Base-by-base conservation (phyloP, 768 basidiomycete genomes). In the Termitomyces eurrhizus region DNA sequence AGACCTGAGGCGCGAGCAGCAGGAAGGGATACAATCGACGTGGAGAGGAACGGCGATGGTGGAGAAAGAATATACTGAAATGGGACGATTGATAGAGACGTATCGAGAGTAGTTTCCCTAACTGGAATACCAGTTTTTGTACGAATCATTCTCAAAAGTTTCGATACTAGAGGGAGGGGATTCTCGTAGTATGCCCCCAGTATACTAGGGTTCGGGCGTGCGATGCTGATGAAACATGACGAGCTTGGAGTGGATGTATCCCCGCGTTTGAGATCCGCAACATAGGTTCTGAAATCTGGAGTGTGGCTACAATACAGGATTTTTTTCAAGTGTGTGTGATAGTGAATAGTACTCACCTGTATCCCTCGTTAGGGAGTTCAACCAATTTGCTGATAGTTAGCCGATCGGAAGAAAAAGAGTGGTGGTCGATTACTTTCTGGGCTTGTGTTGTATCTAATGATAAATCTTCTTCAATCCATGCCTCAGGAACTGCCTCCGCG, bases 41-140 rank as follows among this genome's bases (percentile, higher is more conserved):
- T 58, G 42, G 73, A 79, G 50, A 70, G 72, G 62, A 72, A 72
- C 26, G 74, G 70, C 21, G 71, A 74, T n/a, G 73, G 70, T 11
- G 71, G 78, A 62, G 77, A 83, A 60, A 89, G 73, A 46, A 88
- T 75, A 69, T 80, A 84, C 41, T 77, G 74, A 68, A 75, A 80
- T 5, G 85, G 83, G 21, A 84, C 66, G 35, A 80, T 61, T 4
- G 66, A 56, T 11, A 77, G 75, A 11, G 82, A 77, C 3, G 73
- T 72, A 62, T 88, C 83, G 44, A 88, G 75, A 9, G 77, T 75
- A 9, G 81, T 75, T 35, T 73, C 69, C 9, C 80, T 74, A 37
- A 84, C 73, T 6, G 87, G 86, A 50, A 88, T 77, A 18, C 75
- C 72, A 7, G 85, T 82, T 42, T 72, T 68, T 4, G 67, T 66